Evolutionary conservation across 768 basidiomycete genomes (phyloP).

Genomic region (Hortiboletus campestris): DNA sequence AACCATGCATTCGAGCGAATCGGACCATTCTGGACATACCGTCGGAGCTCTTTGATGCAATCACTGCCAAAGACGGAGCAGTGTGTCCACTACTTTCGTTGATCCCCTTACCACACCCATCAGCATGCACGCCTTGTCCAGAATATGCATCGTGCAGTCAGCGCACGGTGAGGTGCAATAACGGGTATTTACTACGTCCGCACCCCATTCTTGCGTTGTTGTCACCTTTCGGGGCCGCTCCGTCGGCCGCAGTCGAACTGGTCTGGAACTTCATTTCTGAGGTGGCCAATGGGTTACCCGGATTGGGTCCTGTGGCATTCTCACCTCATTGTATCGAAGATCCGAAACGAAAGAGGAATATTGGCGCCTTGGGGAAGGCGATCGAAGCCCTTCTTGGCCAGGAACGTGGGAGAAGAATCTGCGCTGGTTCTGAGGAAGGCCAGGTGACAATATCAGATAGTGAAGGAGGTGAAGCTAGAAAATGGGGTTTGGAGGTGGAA

Average conservation of each 20-base stretch:
- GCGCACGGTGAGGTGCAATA: constrained; percentile 60
- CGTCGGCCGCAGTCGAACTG: constrained; percentile 38
- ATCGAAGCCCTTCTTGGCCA: constrained; percentile 63
- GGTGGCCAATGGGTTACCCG: constrained; percentile 66
- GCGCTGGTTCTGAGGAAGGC: constrained; percentile 46
- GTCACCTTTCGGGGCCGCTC: constrained; percentile 39
- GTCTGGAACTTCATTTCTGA: constrained; percentile 48
- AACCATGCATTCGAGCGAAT: constrained; percentile 58
- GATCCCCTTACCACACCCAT: constrained; percentile 55
- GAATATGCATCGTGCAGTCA: constrained; percentile 62
- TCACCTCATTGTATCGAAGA: constrained; percentile 78
- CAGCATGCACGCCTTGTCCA: constrained; percentile 71
- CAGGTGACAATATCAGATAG: constrained; percentile 34
- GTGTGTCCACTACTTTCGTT: constrained; percentile 56
- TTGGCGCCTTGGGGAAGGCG: constrained; percentile 71
- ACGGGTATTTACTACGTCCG: constrained; percentile 62
- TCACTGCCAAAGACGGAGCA: constrained; percentile 32
- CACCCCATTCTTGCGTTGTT: constrained; percentile 53
- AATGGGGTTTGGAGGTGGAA: constrained; percentile 70
- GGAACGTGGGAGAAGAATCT: constrained; percentile 64
- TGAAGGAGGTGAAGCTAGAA: constrained; percentile 69
- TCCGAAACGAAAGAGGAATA: constrained; percentile 67
- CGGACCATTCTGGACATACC: constrained; percentile 43
- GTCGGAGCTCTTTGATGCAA: constrained; percentile 25
- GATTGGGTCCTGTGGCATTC: constrained; percentile 72